Base-by-base conservation (phyloP, 352 stramenopile species). In the Poterioochromonas sp. region DNA sequence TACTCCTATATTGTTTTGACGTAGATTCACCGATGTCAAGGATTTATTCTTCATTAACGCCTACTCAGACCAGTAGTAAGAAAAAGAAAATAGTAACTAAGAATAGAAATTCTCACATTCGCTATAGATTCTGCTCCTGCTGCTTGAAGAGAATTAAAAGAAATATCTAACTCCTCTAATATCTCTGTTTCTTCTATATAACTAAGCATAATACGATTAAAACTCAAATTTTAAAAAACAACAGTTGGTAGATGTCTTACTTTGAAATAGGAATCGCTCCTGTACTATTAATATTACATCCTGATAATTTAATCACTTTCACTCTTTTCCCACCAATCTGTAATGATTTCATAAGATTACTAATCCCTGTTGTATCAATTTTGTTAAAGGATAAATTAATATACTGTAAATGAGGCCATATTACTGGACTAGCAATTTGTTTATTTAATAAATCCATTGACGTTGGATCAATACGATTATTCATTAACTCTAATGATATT, bases 1-100 rank as follows among this genome's bases (percentile, higher is more conserved):
- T 11, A 41, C 22, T 37, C 65, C 65, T 22, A 74, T 74, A 37
- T 74, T 74, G 29, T 74, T 74, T 26, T 54, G 37, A 26, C 65
- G 37, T 26, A 74, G 32, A 54, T 74, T 74, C 5, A 74, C 2
- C 32, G 15, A 26, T 22, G 34, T 41, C 11, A 71, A 44, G 15
- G 62, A 44, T 26, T 41, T 41, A n/a, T 71, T 71, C 2, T 5
- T 47, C 32, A 44, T 11, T 3, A 71, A 29, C 11, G 34, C 62
- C 62, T 65, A 15, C n/a, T 29, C 5, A 32, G n/a, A 32, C 15
- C 8, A 65, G 5, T 39, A 65, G 8, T 65, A 65, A 12, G 12
- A 39, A 15, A 35, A 32, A 32, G 5, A 5, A 35, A 11, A 39
- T 32, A 32, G 26, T 29, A 39, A 32, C 5, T 5, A 39, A 32